Evolutionary conservation across 2,329 filamentous ascomycete genomes (phyloP).

Genomic region (Fusarium temperatum): DNA sequence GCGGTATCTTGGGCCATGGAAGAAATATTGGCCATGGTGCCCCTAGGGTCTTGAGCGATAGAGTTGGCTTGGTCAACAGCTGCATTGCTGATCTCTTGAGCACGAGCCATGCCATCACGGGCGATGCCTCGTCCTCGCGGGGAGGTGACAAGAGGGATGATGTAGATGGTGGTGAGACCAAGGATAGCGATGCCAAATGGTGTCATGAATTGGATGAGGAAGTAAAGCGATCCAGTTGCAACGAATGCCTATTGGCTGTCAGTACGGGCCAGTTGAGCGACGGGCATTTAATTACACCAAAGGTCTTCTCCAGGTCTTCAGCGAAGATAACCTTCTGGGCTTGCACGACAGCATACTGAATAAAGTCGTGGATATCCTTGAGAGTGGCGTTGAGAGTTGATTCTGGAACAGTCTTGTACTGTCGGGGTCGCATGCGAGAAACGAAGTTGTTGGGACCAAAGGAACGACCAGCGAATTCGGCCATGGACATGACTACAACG

Average conservation of each 20-base stretch:
- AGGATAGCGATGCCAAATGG: constrained; percentile 29
- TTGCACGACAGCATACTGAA: constrained; percentile 23
- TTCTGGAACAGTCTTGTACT: constrained; percentile 33
- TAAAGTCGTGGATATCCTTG: constrained; percentile 30
- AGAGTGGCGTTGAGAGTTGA: constrained; percentile 32
- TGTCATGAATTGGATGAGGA: constrained; percentile 19
- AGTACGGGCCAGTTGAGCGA: background rate
- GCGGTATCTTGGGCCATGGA: constrained; percentile 24
- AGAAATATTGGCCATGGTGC: constrained; percentile 12
- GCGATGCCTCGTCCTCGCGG: constrained; percentile 16
- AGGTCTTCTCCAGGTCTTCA: constrained; percentile 24
- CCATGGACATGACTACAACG: constrained; percentile 5
- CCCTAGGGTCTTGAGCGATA: constrained; percentile 20
- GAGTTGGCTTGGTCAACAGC: constrained; percentile 22
- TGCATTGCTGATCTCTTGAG: constrained; percentile 13
- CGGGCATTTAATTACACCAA: background rate
- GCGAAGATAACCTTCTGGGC: constrained; percentile 24
- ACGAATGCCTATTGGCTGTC: background rate
- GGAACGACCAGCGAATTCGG: constrained; percentile 26
- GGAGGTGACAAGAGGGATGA: constrained; percentile 26
- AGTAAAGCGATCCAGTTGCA: background rate
- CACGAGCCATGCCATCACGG: constrained; percentile 12
- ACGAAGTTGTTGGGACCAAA: constrained; percentile 32
- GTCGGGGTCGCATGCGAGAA: constrained; percentile 24
- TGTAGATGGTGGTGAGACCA: constrained; percentile 17